Evolutionary conservation across 805 yeast species (phyloP).

Genomic region (Kodamaea kaohsiungensis): DNA sequence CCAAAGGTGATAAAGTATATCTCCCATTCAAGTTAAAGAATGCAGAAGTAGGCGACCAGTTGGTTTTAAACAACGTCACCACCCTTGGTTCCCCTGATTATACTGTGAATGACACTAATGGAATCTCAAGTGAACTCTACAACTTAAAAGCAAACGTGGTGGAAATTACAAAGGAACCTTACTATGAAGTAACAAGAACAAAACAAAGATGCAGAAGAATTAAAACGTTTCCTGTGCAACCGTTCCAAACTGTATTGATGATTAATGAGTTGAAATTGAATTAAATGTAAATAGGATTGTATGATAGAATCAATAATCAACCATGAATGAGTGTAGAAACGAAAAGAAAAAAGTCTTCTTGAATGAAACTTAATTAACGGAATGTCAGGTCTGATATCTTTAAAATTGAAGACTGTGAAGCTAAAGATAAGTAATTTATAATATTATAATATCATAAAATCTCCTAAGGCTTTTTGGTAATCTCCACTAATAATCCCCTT

Average conservation of each 20-base stretch:
- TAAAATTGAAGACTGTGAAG: too few relatives aligned
- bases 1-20: slow-evolving; percentile 83
- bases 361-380: too few relatives aligned
- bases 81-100: slow-evolving; percentile 84
- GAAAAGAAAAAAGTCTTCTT: too few relatives aligned
- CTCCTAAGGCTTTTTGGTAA: too few relatives aligned
- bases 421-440: too few relatives aligned
- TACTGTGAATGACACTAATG: slow-evolving; percentile 52
- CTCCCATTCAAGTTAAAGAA: slow-evolving; percentile 77
- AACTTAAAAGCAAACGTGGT: slow-evolving; percentile 73
- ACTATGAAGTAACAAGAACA: slow-evolving; percentile 54
- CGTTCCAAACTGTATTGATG: slow-evolving; percentile 74
- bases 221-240: slow-evolving; percentile 72
- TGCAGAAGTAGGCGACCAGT: slow-evolving; percentile 81
- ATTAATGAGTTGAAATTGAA: slow-evolving; percentile 69
- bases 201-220: slow-evolving; percentile 80
- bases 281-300: slow-evolving; percentile 6
- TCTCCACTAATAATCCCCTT: too few relatives aligned
- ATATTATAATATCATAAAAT: too few relatives aligned
- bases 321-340: background rate
- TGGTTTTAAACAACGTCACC: slow-evolving; percentile 71
- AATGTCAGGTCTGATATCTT: too few relatives aligned
- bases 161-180: slow-evolving; percentile 84
- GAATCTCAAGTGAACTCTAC: slow-evolving; percentile 51
- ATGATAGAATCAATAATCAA: background rate